Percentiles rank a stretch among this genome's conserved stretches.
These are phyloP conservation scores for Flaveria ramosissima DNA, from an alignment of 129 eudicot species.

Conservation along the genomic window DNA sequence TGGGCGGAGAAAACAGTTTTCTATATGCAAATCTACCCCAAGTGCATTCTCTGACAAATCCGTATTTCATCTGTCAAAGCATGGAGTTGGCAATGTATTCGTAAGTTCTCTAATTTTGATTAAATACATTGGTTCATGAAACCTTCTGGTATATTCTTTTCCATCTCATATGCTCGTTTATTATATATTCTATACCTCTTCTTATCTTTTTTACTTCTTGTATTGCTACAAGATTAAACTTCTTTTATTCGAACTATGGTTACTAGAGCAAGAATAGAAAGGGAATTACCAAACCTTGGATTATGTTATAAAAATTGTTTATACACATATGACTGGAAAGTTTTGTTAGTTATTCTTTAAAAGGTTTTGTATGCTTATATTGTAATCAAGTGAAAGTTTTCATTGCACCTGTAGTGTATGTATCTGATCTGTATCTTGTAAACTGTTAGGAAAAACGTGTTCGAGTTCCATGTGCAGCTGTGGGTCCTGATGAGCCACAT, in stretches of 20 bases:
- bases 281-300: conserved; percentile 1
- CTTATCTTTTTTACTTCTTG: background rate
- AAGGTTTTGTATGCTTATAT: background rate
- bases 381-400: background rate
- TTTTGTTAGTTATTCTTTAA: background rate
- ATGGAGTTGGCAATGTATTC: conserved; percentile 36
- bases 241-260: background rate
- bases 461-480: conserved; percentile 65
- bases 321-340: conserved; percentile 1
- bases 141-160: background rate
- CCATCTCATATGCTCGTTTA: background rate
- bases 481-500: conserved; percentile 99
- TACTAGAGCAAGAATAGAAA: background rate
- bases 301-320: background rate
- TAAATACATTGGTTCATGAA: conserved; percentile 8
- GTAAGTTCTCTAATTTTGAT: conserved; percentile 46
- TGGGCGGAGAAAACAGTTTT: conserved; percentile 46
- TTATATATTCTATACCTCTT: background rate
- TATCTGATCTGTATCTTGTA: conserved; percentile 27
- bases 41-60: conserved; percentile 71
- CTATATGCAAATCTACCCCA: conserved; percentile 43
- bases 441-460: conserved; percentile 47
- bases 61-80: conserved; percentile 50
- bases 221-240: background rate
- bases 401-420: background rate